Conservation (phyloP, 164 flowering plant genomes). For the Paratinospora sagittata region DNA sequence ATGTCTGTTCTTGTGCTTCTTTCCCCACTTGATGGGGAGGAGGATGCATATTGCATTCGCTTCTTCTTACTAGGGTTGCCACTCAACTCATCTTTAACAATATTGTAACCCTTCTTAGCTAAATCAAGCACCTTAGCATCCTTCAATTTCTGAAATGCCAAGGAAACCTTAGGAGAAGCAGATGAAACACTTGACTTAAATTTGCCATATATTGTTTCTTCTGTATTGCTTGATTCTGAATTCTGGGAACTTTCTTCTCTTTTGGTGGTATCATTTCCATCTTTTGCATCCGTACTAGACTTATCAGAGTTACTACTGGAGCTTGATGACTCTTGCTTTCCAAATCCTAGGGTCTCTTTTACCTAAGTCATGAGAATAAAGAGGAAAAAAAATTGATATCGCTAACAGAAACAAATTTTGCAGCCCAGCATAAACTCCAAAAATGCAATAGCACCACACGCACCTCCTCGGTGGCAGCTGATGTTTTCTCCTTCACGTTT, state of each 20-base stretch:
- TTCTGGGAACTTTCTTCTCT: conserved; percentile 36
- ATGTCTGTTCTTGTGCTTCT: conserved; percentile 75
- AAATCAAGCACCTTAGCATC: conserved; percentile 68
- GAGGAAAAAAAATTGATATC: neutral
- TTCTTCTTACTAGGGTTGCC: conserved; percentile 56
- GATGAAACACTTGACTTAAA: conserved; percentile 52
- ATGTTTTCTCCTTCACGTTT: conserved; percentile 71
- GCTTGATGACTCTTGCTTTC: conserved; percentile 46
- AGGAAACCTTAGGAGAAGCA: conserved; percentile 45
- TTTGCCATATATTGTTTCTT: conserved; percentile 51
- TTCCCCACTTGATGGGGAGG: conserved; percentile 46
- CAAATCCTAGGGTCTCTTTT: conserved; percentile 59
- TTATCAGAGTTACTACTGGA: conserved; percentile 29
- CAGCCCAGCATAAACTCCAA: neutral
- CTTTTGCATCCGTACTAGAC: conserved; percentile 26
- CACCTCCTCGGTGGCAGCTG: conserved; percentile 81
- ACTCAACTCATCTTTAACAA: conserved; percentile 82
- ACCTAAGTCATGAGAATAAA: conserved; percentile 38
- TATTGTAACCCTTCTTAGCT: conserved; percentile 75
- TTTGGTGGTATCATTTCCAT: conserved; percentile 29
- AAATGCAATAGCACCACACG: conserved; percentile 4
- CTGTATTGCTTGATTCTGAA: conserved; percentile 33
- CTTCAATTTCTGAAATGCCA: conserved; percentile 61
- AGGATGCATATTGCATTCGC: conserved; percentile 43
- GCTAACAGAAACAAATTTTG: neutral